Conservation (phyloP, 164 flowering plant genomes). For the Vitis riparia region DNA sequence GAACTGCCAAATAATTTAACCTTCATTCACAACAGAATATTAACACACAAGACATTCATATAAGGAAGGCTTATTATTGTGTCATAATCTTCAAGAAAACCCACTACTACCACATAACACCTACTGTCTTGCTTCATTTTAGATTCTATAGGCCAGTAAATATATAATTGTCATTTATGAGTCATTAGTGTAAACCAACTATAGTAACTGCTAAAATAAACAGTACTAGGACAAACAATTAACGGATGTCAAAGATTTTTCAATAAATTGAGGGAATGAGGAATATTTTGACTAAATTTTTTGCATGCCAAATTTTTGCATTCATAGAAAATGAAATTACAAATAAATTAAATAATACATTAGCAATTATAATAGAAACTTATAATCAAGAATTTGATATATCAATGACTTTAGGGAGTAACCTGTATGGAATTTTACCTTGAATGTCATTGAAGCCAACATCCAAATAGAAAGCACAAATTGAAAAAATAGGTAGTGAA, state of each 20-base stretch:
- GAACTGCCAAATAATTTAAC: too few relatives aligned
- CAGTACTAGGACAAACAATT: constrained; percentile 25
- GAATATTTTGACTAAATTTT: constrained; percentile 53
- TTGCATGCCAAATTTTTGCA: constrained; percentile 75
- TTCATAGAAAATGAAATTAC: background rate
- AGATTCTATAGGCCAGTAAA: constrained; percentile 55
- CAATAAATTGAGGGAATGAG: constrained; percentile 46
- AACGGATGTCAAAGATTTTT: constrained; percentile 61
- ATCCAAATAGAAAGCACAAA: constrained; percentile 40
- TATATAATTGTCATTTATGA: constrained; percentile 26
- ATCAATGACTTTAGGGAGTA: constrained; percentile 69
- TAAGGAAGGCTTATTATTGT: background rate
- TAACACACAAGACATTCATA: background rate
- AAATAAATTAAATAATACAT: background rate
- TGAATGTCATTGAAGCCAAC: constrained; percentile 58
- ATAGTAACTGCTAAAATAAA: background rate
- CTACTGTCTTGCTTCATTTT: constrained; percentile 13
- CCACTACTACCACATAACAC: too few relatives aligned
- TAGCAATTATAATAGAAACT: background rate
- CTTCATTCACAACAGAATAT: background rate
- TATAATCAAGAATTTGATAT: constrained; percentile 44
- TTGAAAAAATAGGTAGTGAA: background rate
- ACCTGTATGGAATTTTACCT: constrained; percentile 59
- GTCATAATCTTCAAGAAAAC: too few relatives aligned
- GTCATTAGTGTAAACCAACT: background rate